Evolutionary conservation across 148 eudicot genomes (phyloP).

Genomic region (Spergularia marina): DNA sequence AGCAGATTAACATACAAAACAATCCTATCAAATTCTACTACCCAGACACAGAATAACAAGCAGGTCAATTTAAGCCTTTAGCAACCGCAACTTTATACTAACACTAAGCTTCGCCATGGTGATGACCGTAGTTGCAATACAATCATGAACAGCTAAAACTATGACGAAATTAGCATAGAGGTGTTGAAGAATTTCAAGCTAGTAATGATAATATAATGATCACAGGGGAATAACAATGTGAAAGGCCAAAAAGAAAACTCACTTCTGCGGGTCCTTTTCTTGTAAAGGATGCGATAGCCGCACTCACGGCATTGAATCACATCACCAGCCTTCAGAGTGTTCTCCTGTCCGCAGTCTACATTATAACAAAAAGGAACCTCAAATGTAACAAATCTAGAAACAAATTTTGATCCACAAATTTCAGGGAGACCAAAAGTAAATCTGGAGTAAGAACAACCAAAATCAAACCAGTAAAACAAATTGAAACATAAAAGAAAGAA

Average conservation of each 20-base stretch:
- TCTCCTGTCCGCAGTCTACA: constrained; percentile 85
- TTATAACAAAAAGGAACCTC: neutral
- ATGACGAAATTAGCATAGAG: neutral
- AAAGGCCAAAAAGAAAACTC: constrained; percentile 13
- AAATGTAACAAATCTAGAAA: neutral
- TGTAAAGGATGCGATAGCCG: constrained; percentile 80
- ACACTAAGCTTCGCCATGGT: neutral
- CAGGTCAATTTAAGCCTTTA: neutral
- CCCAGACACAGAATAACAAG: neutral
- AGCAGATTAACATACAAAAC: neutral
- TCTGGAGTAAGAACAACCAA: neutral
- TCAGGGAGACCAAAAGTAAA: neutral
- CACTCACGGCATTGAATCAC: constrained; percentile 92
- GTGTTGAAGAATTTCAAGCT: neutral
- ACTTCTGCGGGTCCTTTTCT: constrained; percentile 88
- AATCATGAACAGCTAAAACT: neutral
- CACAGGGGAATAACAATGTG: neutral
- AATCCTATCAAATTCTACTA: neutral
- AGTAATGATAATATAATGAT: neutral
- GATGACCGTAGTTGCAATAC: neutral
- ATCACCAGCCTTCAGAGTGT: constrained; percentile 75
- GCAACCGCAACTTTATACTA: neutral
- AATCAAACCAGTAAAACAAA: neutral
- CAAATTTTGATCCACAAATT: neutral
- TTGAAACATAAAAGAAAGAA: neutral